Evolutionary conservation across 2,329 filamentous ascomycete genomes (phyloP), one percentile per base, ranked within the genome.

Genomic region (Sporothrix mexicana): DNA sequence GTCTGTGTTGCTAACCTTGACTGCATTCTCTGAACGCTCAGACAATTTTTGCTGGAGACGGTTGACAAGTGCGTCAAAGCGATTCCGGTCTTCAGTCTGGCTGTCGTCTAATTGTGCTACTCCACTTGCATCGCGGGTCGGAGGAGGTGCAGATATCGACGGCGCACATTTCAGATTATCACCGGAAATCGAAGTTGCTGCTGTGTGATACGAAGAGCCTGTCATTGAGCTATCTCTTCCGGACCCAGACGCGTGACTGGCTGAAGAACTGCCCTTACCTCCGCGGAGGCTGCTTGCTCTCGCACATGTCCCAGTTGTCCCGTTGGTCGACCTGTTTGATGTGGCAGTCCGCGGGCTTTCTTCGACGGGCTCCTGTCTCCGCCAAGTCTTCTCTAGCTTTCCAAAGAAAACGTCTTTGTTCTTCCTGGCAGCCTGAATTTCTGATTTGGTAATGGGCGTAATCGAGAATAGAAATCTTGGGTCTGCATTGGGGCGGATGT

Each of bases 21-120:
- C 17, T 2, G 17, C 66, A 3, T 12, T 25, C 1, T 41, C 47
- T 8, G 25, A 53, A 10, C 67, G 47, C 9, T 68, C 73, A 0
- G 74, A 74, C 15, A 75, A 47, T 10, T 69, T 73, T 13, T 73
- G 57, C n/a, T 70, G 74, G 2, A 76, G 72, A 15, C 74, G 73
- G 12, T 43, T 64, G 55, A 76, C 68, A 17, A 75, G 70, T 1
- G 57, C 36, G 45, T 76, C 69, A 47, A 76, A 76, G 3, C 74
- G 73, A 8, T 55, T 25, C 9, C 73, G 69, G 36, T 71, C 70
- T 7, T 70, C 74, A 0, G 47, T 43, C 4, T n/a, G 3, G 15
- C 8, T 36, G 1, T 47, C 43, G 9, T 61, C 25, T 17, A n/a
- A 36, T 7, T 36, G 30, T 6, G 30, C 30, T 36, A 7, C 30